Evolutionary conservation across 805 yeast genomes (phyloP).

Genomic region (Sugiyamaella lignohabitans): DNA sequence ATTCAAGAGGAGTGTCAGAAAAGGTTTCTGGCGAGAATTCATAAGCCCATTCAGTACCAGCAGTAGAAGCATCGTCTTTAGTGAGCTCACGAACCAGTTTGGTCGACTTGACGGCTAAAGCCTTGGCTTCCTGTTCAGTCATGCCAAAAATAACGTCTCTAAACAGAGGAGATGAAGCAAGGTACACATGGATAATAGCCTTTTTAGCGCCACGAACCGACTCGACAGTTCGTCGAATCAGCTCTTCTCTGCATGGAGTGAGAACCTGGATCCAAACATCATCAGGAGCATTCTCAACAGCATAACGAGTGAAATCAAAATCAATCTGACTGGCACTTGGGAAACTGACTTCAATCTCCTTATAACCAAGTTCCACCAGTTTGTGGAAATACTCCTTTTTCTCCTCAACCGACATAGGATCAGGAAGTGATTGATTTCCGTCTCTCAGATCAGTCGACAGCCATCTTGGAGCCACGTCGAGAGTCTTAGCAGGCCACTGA

Average conservation of each 20-base stretch:
- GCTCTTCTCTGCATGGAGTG: constrained; percentile 69
- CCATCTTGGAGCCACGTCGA: constrained; percentile 71
- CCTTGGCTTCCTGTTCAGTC: constrained; percentile 49
- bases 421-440: constrained; percentile 80
- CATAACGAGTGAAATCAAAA: constrained; percentile 72
- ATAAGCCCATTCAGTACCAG: constrained; percentile 59
- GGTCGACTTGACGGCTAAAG: constrained; percentile 57
- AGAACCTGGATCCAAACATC: constrained; percentile 75
- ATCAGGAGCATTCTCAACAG: constrained; percentile 65
- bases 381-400: constrained; percentile 65
- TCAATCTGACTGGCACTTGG: constrained; percentile 77
- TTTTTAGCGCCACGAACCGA: constrained; percentile 65
- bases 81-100: constrained; percentile 59
- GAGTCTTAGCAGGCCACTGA: constrained; percentile 59
- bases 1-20: constrained; percentile 62
- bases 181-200: constrained; percentile 70
- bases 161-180: constrained; percentile 71
- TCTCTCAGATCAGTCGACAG: constrained; percentile 76
- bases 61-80: constrained; percentile 53
- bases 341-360: constrained; percentile 78
- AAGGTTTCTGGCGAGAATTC: constrained; percentile 81
- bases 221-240: constrained; percentile 66
- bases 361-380: constrained; percentile 66
- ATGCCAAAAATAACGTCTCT: constrained; percentile 64
- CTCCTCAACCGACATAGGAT: constrained; percentile 79